Evolutionary conservation across 2,329 filamentous ascomycete genomes (phyloP).

Genomic region (Passalora sequoiae): DNA sequence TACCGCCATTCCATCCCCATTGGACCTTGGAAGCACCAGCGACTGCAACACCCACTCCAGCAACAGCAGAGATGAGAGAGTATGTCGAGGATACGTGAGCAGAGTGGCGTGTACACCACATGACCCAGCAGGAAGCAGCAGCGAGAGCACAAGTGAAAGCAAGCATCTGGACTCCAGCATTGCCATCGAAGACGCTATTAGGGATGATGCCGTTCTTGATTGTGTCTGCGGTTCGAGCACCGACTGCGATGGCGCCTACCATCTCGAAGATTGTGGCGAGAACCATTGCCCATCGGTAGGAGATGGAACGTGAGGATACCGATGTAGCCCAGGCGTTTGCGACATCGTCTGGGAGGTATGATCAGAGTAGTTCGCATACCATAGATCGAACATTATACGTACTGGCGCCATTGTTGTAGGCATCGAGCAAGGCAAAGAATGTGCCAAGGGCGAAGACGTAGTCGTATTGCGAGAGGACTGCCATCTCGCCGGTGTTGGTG

Average conservation of each 20-base stretch:
- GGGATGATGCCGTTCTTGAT: constrained; percentile 58
- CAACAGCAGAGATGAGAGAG: constrained; percentile 55
- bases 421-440: constrained; percentile 61
- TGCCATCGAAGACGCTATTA: constrained; percentile 42
- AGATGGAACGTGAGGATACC: constrained; percentile 49
- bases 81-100: constrained; percentile 60
- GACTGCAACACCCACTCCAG: constrained; percentile 57
- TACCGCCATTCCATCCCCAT: constrained; percentile 42
- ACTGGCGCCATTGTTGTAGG: constrained; percentile 59
- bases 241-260: constrained; percentile 50
- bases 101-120: constrained; percentile 50
- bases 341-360: constrained; percentile 41
- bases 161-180: constrained; percentile 41
- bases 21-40: constrained; percentile 39
- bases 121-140: constrained; percentile 53
- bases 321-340: constrained; percentile 53
- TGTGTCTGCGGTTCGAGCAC: constrained; percentile 54
- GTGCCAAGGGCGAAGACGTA: constrained; percentile 61
- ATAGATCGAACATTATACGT: constrained; percentile 5
- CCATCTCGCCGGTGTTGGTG: constrained; percentile 24
- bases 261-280: constrained; percentile 50
- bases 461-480: constrained; percentile 50
- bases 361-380: neutral
- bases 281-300: constrained; percentile 49
- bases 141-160: constrained; percentile 44